phyloP scores from a whole-genome alignment of 768 basidiomycete species.

The Leccinum variicolor region DNA sequence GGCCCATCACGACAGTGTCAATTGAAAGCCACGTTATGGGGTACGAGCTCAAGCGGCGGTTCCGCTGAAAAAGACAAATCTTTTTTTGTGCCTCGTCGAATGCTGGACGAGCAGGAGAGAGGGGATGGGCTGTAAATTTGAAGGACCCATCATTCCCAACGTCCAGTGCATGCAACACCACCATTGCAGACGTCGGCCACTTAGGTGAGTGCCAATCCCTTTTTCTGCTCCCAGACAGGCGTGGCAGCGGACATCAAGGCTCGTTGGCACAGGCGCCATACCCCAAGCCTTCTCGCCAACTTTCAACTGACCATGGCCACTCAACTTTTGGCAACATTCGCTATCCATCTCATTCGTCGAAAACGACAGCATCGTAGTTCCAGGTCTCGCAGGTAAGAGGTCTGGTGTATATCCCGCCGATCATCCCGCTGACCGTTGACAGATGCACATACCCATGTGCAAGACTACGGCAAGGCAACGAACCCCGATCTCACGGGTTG shows the following conservation, averaged over 20 bases:
- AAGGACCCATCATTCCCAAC: too few relatives aligned
- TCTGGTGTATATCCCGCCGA: background rate
- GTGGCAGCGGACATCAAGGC: slow-evolving; percentile 20
- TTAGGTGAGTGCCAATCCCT: slow-evolving; percentile 37
- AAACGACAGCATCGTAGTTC: slow-evolving; percentile 52
- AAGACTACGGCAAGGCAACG: slow-evolving; percentile 66
- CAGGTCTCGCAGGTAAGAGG: slow-evolving; percentile 64
- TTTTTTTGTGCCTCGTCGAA: too few relatives aligned
- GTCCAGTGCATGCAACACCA: slow-evolving; percentile 57
- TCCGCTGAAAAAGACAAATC: too few relatives aligned
- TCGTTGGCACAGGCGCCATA: slow-evolving; percentile 20
- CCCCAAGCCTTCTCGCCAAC: background rate
- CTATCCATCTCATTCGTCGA: slow-evolving; percentile 25
- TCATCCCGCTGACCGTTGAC: background rate
- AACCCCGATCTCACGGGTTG: slow-evolving; percentile 60
- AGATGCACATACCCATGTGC: slow-evolving; percentile 82
- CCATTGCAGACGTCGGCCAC: slow-evolving; percentile 47
- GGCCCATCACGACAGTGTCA: too few relatives aligned
- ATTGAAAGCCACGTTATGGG: too few relatives aligned
- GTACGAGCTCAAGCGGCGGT: too few relatives aligned
- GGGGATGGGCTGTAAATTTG: too few relatives aligned
- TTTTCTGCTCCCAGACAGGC: background rate
- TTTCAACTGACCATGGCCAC: slow-evolving; percentile 25
- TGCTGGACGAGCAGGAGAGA: too few relatives aligned
- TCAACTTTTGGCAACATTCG: slow-evolving; percentile 18